A percentile compares a stretch with the other conserved stretches of the same genome.
These are phyloP conservation scores for Umbellularia californica DNA, from an alignment of 164 flowering plant species.

Conservation along the genomic window DNA sequence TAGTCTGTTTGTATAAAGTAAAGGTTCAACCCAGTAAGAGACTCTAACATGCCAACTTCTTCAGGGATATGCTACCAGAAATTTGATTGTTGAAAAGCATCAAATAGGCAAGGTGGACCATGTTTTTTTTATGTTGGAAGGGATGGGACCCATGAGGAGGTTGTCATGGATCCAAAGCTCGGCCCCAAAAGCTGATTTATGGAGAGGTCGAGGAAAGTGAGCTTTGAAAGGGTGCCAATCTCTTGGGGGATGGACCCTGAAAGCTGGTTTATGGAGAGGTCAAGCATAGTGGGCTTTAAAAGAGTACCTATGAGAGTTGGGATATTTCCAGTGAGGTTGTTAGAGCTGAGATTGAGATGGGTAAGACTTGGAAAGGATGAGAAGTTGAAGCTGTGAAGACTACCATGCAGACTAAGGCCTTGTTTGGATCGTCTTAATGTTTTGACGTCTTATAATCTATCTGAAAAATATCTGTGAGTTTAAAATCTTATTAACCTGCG, in stretches of 20 bases:
- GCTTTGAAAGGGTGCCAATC: slow-evolving; percentile 14
- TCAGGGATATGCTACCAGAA: neutral
- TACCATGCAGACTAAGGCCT: slow-evolving; percentile 14
- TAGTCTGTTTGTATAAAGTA: neutral
- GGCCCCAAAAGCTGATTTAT: slow-evolving; percentile 15
- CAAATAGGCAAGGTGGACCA: neutral
- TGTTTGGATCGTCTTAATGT: no score
- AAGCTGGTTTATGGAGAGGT: slow-evolving; percentile 17
- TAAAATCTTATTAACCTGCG: no score
- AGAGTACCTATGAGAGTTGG: slow-evolving; percentile 20
- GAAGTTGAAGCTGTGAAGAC: slow-evolving; percentile 13
- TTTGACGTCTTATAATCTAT: no score
- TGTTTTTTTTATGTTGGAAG: neutral
- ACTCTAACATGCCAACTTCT: neutral
- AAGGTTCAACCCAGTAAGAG: neutral
- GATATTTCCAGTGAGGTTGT: slow-evolving; percentile 10
- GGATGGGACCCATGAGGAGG: neutral
- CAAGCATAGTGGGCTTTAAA: slow-evolving; percentile 17
- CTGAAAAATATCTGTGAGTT: no score
- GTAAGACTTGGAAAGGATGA: slow-evolving; percentile 21
- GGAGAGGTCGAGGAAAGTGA: slow-evolving; percentile 6
- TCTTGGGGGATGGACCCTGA: slow-evolving; percentile 12
- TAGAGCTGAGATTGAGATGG: slow-evolving; percentile 13
- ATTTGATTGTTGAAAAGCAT: neutral
- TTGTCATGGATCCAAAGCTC: neutral